These are phyloP conservation scores for Coffea eugenioides DNA, from an alignment of 257 asterid genomes.

Conservation along the genomic window DNA sequence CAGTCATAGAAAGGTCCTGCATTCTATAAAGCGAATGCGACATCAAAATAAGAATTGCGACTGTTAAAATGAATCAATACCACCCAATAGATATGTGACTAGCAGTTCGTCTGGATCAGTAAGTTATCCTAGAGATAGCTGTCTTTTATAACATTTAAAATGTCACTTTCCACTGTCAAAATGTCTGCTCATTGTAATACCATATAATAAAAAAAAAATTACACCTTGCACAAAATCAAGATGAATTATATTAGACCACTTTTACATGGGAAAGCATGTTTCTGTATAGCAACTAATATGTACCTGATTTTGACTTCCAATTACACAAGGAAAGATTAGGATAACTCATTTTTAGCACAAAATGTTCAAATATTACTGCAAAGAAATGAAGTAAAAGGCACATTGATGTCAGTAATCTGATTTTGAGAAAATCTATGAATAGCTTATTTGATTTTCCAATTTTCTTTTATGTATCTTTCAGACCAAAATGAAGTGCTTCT, in stretches of 20 bases:
- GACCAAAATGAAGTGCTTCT: not conserved
- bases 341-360: not conserved
- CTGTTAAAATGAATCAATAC: not conserved
- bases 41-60: not conserved
- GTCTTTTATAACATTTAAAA: constrained; percentile 3
- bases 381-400: not conserved
- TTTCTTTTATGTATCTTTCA: not conserved
- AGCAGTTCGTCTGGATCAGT: not conserved
- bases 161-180: not conserved
- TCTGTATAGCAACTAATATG: not conserved
- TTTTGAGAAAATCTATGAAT: not conserved
- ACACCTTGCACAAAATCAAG: not conserved
- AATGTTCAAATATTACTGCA: not conserved
- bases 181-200: not conserved
- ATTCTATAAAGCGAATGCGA: constrained; percentile 42
- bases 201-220: not conserved
- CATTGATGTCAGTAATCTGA: not conserved
- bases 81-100: not conserved
- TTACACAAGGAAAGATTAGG: not conserved
- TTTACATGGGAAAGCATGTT: not conserved
- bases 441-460: not conserved
- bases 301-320: not conserved
- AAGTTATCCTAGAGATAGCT: not conserved
- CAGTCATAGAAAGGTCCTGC: constrained; percentile 90
- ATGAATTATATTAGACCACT: not conserved